These are phyloP conservation scores for Aspergillus pseudoterreus DNA, from an alignment of 2,329 filamentous ascomycete species.

Conservation along the genomic window DNA sequence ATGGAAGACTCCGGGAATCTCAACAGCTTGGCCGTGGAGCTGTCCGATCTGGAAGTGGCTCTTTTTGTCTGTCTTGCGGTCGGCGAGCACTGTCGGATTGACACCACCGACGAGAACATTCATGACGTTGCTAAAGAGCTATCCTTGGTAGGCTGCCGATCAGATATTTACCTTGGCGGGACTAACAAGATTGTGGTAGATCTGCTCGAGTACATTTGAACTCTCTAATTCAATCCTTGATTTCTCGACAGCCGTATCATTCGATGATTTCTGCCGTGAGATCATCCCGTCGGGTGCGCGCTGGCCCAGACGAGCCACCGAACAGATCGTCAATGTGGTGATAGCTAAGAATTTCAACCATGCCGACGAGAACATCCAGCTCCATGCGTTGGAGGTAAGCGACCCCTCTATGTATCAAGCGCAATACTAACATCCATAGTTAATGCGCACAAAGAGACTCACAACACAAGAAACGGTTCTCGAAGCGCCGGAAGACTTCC, in stretches of 20 bases:
- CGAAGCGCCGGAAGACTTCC: slow-evolving; percentile 69
- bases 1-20: slow-evolving; percentile 39
- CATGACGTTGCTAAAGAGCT: slow-evolving; percentile 71
- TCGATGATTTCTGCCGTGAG: slow-evolving; percentile 74
- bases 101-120: slow-evolving; percentile 61
- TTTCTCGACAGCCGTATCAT: slow-evolving; percentile 68
- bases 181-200: slow-evolving; percentile 39
- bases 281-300: slow-evolving; percentile 52
- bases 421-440: slow-evolving; percentile 45
- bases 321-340: slow-evolving; percentile 73
- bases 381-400: slow-evolving; percentile 64
- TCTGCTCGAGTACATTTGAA: slow-evolving; percentile 68
- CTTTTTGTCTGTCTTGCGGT: slow-evolving; percentile 75
- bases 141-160: slow-evolving; percentile 52
- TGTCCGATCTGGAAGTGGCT: slow-evolving; percentile 86
- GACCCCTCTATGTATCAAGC: background rate
- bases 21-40: slow-evolving; percentile 66
- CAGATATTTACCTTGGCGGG: background rate
- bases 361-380: slow-evolving; percentile 72
- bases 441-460: slow-evolving; percentile 75
- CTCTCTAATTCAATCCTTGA: slow-evolving; percentile 67
- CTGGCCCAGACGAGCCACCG: slow-evolving; percentile 33
- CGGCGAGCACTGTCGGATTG: slow-evolving; percentile 84
- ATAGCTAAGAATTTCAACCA: slow-evolving; percentile 76
- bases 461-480: slow-evolving; percentile 72